Base-by-base conservation (phyloP, 2,329 filamentous ascomycete species). In the Cephalotrichum gorgonifer region DNA sequence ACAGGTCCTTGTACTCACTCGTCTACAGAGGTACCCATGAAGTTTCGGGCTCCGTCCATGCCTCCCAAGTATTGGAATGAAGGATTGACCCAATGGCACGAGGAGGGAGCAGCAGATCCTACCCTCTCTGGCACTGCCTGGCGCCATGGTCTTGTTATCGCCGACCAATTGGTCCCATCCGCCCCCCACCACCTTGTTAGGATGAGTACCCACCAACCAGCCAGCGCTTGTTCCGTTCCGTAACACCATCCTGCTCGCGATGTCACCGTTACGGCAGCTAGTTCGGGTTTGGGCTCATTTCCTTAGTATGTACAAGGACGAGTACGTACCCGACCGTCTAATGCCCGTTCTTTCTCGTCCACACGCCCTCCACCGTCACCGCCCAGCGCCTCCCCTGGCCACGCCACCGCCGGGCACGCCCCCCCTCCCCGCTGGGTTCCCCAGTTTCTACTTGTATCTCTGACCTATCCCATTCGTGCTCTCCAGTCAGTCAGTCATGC, bases 41-140 rank as follows among this genome's bases (percentile, higher is more conserved):
- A 31, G 30, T 31, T 31, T 12, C 11, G 11, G 12, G 30, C 30
- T 12, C 30, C 5, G 30, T 31, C 11, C 15, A 31, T 15, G 15
- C 15, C 30, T 15, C 30, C 3, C 11, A 15, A 31, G 11, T 11
- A 6, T 30, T 3, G 30, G 15, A 9, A 6, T 15, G 33, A 33
- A 39, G n/a, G 30, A 41, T 39, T n/a, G n/a, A 23, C 22, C 45
- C 45, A 47, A 47, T 47, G 45, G 15, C 46, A 31, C 28, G 15
- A 30, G 6, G 28, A 39, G 35, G 44, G 28, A 27, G 28, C 46
- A 48, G 39, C 38, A 31, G 27, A 48, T 48, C 46, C 35, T n/a
- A 38, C 46, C 46, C 46, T 43, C 46, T 48, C 46, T 26, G 39
- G 38, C 39, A 27, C 46, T 38, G 33, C 25, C 39, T 48, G 46